phyloP scores from a whole-genome alignment of 805 yeast genomes.

The Metschnikowia lachancei region DNA sequence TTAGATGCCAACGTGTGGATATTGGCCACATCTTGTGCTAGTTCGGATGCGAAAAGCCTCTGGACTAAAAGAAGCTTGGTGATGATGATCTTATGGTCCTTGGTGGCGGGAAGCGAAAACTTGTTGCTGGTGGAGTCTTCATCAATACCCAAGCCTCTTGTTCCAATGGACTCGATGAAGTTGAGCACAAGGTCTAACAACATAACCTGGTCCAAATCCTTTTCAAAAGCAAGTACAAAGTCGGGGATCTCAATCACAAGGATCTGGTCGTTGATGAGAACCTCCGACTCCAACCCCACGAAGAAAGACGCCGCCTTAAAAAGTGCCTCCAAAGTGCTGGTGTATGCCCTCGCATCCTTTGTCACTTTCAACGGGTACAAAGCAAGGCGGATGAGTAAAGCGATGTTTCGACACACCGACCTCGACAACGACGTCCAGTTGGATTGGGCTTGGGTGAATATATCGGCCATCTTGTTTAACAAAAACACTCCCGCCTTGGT shows the following conservation, averaged over 20 bases:
- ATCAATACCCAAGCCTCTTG: slow-evolving; percentile 52
- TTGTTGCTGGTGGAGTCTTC: slow-evolving; percentile 26
- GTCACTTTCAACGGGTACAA: slow-evolving; percentile 24
- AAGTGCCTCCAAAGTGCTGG: slow-evolving; percentile 32
- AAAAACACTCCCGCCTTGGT: slow-evolving; percentile 54
- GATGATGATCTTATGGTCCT: slow-evolving; percentile 54
- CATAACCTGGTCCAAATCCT: slow-evolving; percentile 36
- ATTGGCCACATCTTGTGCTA: slow-evolving; percentile 28
- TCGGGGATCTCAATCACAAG: slow-evolving; percentile 59
- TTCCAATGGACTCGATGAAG: slow-evolving; percentile 54
- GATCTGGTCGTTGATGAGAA: slow-evolving; percentile 60
- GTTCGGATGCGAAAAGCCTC: slow-evolving; percentile 46
- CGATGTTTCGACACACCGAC: slow-evolving; percentile 58
- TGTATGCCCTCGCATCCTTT: slow-evolving; percentile 21
- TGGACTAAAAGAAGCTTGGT: slow-evolving; percentile 61
- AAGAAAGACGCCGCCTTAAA: slow-evolving; percentile 44
- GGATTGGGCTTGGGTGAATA: slow-evolving; percentile 47
- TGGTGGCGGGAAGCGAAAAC: slow-evolving; percentile 32
- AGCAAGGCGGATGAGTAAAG: slow-evolving; percentile 47
- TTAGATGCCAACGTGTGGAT: slow-evolving; percentile 38
- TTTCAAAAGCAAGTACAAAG: slow-evolving; percentile 47
- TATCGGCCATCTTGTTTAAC: slow-evolving; percentile 43
- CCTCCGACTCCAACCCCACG: slow-evolving; percentile 45
- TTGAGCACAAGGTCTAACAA: slow-evolving; percentile 42
- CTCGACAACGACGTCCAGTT: slow-evolving; percentile 65